Base-by-base conservation (phyloP, 116 monocot genomes). In the Phalaenopsis hybrid region DNA sequence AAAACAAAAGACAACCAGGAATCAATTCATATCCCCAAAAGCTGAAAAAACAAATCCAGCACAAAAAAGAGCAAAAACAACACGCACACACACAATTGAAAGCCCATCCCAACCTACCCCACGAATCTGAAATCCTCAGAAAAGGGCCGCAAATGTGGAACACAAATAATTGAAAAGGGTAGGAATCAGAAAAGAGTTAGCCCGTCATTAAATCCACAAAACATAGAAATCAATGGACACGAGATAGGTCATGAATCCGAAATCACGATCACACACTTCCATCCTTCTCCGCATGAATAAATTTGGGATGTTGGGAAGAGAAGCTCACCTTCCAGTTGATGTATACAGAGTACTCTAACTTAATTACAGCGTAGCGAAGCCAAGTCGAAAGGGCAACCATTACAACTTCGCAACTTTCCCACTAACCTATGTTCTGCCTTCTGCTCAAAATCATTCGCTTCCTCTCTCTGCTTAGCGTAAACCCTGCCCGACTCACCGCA, bases 381-480 rank as follows among this genome's bases (percentile, higher is more conserved):
- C 91, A 94, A 50, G 89, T 97, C 68, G 90, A 85, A 15, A 92
- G 86, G 28, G 91, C 88, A 80, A 90, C 92, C 96, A 94, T 94
- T 50, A 57, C 76, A 50, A 7, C 1, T n/a, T 78, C 57, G 46
- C 55, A 51, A 31, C 31, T 52, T 78, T 45, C 4, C 52, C 78
- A 0, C 4, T 11, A 3, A 1, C 77, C 48, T 48, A 18, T 20
- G 59, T 52, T 41, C 11, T 41, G 33, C 6, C 2, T 74, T 74
- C 18, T 8, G 45, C 34, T 16, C 72, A 41, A 72, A 11, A 37
- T 37, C 73, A 73, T 16, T 73, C 73, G 73, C 73, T 41, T 43
- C 73, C 21, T 43, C 28, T 28, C 73, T 0, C n/a, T 68, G 7
- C 43, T 44, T 31, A 15, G 17, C 75, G 20, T 31, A 45, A 75